Evolutionary conservation across 1,139 yeast species (phyloP).

Genomic region (Pneumocystis jirovecii): DNA sequence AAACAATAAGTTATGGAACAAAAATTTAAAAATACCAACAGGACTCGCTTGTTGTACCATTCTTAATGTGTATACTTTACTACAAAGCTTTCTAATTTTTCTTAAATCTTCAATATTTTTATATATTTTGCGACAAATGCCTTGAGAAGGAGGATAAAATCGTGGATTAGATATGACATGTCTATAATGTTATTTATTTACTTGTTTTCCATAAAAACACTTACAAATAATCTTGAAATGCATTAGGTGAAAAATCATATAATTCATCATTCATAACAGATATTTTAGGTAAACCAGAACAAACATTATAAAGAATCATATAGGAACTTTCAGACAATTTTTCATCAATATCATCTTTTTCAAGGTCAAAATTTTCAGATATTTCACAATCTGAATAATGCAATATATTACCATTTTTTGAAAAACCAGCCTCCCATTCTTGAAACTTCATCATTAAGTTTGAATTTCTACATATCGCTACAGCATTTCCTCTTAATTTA

Average conservation of each 20-base stretch:
- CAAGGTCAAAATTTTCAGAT: neutral
- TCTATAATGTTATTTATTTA: neutral
- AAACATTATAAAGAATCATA: constrained; percentile 67
- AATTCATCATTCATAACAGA: constrained; percentile 22
- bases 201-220: neutral
- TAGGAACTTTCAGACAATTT: constrained; percentile 40
- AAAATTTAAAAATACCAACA: constrained; percentile 3
- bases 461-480: constrained; percentile 4
- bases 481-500: constrained; percentile 4
- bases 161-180: constrained; percentile 14
- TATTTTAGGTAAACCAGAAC: constrained; percentile 65
- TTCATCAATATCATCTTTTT: neutral
- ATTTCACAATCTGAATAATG: neutral
- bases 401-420: neutral
- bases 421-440: constrained; percentile 2
- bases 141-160: neutral
- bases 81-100: constrained; percentile 73
- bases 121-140: constrained; percentile 29
- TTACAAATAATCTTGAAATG: constrained; percentile 1
- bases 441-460: constrained; percentile 2
- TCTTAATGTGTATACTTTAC: constrained; percentile 73
- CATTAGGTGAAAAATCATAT: neutral
- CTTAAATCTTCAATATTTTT: constrained; percentile 68
- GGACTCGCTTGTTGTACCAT: constrained; percentile 70
- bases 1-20: neutral